phyloP scores from a whole-genome alignment of 768 basidiomycete species.

The Lanmaoa pseudosensibilis region DNA sequence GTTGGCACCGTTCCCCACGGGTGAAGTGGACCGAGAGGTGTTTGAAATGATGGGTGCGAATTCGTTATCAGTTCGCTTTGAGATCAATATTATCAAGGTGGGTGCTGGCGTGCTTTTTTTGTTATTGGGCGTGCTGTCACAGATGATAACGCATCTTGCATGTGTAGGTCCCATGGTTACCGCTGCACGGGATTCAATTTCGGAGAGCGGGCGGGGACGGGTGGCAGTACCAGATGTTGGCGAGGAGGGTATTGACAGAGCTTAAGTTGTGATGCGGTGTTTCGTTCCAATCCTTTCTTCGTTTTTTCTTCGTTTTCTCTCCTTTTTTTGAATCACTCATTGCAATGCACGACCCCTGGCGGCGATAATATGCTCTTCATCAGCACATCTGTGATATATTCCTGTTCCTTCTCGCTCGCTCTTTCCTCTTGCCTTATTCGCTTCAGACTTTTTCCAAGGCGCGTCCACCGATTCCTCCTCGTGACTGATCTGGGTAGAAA shows the following conservation, averaged over 20 bases:
- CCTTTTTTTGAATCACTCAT: background rate
- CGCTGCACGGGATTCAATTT: constrained; percentile 94
- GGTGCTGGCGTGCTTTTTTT: constrained; percentile 24
- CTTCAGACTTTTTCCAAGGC: background rate
- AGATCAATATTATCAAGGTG: constrained; percentile 97
- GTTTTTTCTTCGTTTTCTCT: background rate
- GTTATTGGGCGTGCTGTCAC: background rate
- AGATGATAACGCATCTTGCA: background rate
- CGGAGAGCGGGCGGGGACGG: constrained; percentile 86
- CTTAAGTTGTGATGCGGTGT: constrained; percentile 64
- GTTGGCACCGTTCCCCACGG: constrained; percentile 58
- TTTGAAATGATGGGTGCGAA: constrained; percentile 76
- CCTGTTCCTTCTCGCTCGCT: constrained; percentile 1
- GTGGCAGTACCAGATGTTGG: constrained; percentile 98
- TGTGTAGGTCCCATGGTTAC: constrained; percentile 83
- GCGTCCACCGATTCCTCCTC: background rate
- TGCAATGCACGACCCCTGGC: constrained; percentile 12
- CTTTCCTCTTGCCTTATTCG: background rate
- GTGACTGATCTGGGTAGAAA: constrained; percentile 5
- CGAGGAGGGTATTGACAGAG: constrained; percentile 82
- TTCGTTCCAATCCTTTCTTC: background rate
- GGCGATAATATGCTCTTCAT: constrained; percentile 26
- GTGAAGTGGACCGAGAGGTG: constrained; percentile 63
- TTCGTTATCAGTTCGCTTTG: constrained; percentile 88
- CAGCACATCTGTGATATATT: constrained; percentile 25